Percentiles rank a stretch among this genome's conserved stretches.
Evolutionary conservation across 1,284 basidiomycete genomes (phyloP).

Genomic region (Tilletia indica): DNA sequence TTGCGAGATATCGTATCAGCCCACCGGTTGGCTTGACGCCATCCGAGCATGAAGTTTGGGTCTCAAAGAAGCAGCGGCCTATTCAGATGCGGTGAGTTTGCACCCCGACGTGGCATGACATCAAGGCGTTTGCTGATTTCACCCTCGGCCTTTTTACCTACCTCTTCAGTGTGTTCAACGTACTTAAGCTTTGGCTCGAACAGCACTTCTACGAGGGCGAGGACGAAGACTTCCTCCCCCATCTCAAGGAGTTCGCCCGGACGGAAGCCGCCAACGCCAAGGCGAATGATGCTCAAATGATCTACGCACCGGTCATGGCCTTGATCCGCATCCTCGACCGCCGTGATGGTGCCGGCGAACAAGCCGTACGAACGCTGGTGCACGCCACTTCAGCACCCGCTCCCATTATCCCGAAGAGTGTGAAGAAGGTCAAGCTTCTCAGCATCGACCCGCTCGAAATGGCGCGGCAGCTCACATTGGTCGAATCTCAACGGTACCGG

Average conservation of each 20-base stretch:
- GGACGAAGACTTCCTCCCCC: conserved; percentile 53
- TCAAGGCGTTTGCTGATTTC: too few species aligned
- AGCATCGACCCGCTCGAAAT: conserved; percentile 88
- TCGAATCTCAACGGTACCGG: conserved; percentile 84
- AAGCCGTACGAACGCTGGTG: conserved; percentile 48
- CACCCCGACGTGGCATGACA: conserved; percentile 73
- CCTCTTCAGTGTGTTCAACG: conserved; percentile 53
- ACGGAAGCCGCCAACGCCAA: conserved; percentile 45
- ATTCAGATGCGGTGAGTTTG: conserved; percentile 66
- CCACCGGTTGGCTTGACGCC: conserved; percentile 70
- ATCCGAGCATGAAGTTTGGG: conserved; percentile 76
- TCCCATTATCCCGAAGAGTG: conserved; percentile 72
- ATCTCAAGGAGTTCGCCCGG: conserved; percentile 54
- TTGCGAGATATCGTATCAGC: conserved; percentile 76
- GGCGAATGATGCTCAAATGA: conserved; percentile 34
- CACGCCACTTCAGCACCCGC: conserved; percentile 56
- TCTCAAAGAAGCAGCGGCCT: conserved; percentile 79
- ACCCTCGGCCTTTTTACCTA: background rate
- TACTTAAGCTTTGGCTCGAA: conserved; percentile 59
- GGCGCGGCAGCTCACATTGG: conserved; percentile 87
- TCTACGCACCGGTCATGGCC: conserved; percentile 36
- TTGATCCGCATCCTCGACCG: conserved; percentile 56
- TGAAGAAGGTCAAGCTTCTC: conserved; percentile 75
- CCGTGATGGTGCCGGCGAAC: conserved; percentile 43
- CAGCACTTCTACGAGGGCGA: conserved; percentile 55